Percentiles rank a stretch among this genome's conserved stretches.
Conservation (phyloP, 2,329 filamentous ascomycete genomes). For the Exophiala sp. region DNA sequence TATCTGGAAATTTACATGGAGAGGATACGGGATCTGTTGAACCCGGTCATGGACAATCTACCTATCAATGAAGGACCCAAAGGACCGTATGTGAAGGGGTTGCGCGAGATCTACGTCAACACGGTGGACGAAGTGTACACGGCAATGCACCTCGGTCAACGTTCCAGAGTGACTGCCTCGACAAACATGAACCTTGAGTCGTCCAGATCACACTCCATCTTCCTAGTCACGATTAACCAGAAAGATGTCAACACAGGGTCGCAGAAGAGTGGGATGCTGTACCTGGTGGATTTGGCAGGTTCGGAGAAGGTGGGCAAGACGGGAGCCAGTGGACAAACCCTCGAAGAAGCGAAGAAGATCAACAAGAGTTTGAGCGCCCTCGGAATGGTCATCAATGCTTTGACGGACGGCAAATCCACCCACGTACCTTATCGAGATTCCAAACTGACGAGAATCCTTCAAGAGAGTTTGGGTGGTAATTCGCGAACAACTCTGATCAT, state of each 20-base stretch:
- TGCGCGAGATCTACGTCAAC: constrained; percentile 91
- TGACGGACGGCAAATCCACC: constrained; percentile 94
- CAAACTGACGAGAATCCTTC: constrained; percentile 91
- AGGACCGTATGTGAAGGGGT: constrained; percentile 92
- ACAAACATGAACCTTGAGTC: constrained; percentile 99
- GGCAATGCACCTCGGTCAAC: constrained; percentile 88
- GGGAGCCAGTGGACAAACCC: constrained; percentile 89
- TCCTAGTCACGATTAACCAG: constrained; percentile 92
- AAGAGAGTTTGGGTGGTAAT: constrained; percentile 96
- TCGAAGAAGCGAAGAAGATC: constrained; percentile 99
- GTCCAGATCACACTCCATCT: constrained; percentile 95
- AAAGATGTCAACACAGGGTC: constrained; percentile 97
- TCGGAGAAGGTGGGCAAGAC: constrained; percentile 99
- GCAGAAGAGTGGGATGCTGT: constrained; percentile 91
- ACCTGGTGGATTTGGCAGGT: constrained; percentile 95
- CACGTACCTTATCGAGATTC: constrained; percentile 97
- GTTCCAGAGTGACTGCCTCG: constrained; percentile 81
- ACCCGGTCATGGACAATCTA: constrained; percentile 90
- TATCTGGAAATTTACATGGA: constrained; percentile 99
- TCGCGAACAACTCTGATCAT: constrained; percentile 97
- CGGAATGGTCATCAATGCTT: constrained; percentile 96
- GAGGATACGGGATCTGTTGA: constrained; percentile 85
- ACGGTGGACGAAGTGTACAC: constrained; percentile 95
- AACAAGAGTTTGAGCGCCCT: constrained; percentile 98
- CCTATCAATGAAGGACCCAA: constrained; percentile 97